Conservation (phyloP, 1,139 yeast genomes). For the Nakaseomyces glabratus region DNA sequence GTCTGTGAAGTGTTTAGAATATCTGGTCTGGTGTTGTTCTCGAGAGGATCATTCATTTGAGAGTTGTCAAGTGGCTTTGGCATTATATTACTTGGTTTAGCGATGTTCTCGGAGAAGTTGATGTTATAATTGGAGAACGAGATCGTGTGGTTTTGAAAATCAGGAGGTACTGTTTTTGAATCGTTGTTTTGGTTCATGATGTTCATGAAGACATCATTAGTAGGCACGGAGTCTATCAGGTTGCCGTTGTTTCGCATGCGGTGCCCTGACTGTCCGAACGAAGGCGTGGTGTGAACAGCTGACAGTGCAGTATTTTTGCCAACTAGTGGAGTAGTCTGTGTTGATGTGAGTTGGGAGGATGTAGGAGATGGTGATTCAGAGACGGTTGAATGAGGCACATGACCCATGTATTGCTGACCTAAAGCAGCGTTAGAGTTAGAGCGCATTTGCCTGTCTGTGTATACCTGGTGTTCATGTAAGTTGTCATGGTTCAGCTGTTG, state of each 20-base stretch:
- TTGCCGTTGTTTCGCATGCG: conserved; percentile 18
- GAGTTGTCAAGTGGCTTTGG: too few relatives aligned
- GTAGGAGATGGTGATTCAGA: conserved; percentile 4
- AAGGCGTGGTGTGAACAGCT: conserved; percentile 3
- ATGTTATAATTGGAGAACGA: conserved; percentile 1
- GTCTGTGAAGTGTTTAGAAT: too few relatives aligned
- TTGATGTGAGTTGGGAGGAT: conserved; percentile 3
- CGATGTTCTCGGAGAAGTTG: conserved; percentile 2
- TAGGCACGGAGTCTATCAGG: conserved; percentile 62
- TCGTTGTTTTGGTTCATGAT: conserved; percentile 1
- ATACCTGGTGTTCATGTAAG: not conserved
- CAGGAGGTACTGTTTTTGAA: not conserved
- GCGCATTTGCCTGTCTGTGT: not conserved
- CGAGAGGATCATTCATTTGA: too few relatives aligned
- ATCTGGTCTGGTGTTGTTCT: too few relatives aligned
- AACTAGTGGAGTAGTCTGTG: conserved; percentile 5
- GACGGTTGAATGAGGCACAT: conserved; percentile 1
- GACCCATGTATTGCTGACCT: conserved; percentile 6
- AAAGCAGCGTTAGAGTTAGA: conserved; percentile 1
- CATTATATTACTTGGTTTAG: too few relatives aligned
- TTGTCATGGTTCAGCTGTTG: conserved; percentile 5
- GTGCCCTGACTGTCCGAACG: not conserved
- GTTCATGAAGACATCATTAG: conserved; percentile 78
- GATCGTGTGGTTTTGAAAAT: conserved; percentile 4
- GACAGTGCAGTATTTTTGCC: conserved; percentile 5